These are phyloP conservation scores for Fusarium guadeloupense DNA, from an alignment of 2,329 filamentous ascomycete species.

Conservation along the genomic window DNA sequence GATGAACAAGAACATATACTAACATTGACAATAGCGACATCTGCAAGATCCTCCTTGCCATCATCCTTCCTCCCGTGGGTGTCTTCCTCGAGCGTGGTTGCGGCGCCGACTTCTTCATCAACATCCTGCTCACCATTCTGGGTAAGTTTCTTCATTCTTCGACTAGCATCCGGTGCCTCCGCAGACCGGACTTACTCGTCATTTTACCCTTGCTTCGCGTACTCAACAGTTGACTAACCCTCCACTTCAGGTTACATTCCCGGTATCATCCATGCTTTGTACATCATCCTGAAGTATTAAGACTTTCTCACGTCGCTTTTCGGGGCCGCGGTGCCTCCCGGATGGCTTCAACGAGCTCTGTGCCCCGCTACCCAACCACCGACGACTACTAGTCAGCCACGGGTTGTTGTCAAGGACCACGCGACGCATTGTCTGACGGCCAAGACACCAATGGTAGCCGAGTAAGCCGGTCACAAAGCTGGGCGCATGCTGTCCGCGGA, in stretches of 20 bases:
- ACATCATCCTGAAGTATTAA: constrained; percentile 92
- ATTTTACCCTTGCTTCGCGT: background rate
- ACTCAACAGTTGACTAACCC: constrained; percentile 26
- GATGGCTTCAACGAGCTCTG: constrained; percentile 15
- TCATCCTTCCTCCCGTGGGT: constrained; percentile 88
- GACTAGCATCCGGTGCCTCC: constrained; percentile 53
- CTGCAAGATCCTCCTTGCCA: constrained; percentile 80
- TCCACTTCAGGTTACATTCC: constrained; percentile 66
- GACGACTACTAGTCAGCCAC: constrained; percentile 22
- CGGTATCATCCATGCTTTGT: constrained; percentile 92
- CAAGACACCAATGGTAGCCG: constrained; percentile 35
- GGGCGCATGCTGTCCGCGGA: constrained; percentile 16
- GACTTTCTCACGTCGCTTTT: constrained; percentile 20
- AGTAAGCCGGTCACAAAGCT: constrained; percentile 13
- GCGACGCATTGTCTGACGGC: constrained; percentile 20
- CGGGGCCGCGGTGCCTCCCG: constrained; percentile 21
- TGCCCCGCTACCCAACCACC: constrained; percentile 26
- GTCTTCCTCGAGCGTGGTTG: constrained; percentile 96
- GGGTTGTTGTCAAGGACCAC: constrained; percentile 16
- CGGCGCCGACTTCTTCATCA: constrained; percentile 87
- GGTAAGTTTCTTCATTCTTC: constrained; percentile 51
- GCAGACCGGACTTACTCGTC: constrained; percentile 10
- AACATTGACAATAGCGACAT: constrained; percentile 56
- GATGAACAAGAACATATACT: constrained; percentile 8
- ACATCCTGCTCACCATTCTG: constrained; percentile 86